Evolutionary conservation across 345 rosid species (phyloP).

Genomic region (Hypericum androsaemum): DNA sequence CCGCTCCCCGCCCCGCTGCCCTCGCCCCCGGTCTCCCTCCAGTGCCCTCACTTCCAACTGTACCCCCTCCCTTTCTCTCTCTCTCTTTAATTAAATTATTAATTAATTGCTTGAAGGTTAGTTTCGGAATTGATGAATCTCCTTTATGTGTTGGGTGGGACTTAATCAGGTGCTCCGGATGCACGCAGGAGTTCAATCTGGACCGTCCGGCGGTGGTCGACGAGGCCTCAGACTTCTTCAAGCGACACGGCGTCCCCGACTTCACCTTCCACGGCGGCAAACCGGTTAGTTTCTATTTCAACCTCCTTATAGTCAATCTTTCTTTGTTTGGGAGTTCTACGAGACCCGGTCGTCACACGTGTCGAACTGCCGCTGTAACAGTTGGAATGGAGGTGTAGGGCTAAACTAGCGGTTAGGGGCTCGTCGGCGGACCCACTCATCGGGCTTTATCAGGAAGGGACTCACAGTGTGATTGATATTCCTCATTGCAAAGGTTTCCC

Average conservation of each 20-base stretch:
- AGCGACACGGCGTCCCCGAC: slow-evolving; percentile 52
- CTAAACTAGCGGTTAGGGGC: slow-evolving; percentile 89
- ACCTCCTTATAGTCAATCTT: background rate
- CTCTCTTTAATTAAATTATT: background rate
- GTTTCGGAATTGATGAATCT: background rate
- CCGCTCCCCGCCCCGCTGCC: slow-evolving; percentile 13
- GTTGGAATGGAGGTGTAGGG: slow-evolving; percentile 96
- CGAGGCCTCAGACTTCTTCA: slow-evolving; percentile 64
- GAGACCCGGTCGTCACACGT: too few relatives aligned
- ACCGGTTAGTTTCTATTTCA: slow-evolving; percentile 36
- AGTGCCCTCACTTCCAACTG: slow-evolving; percentile 79
- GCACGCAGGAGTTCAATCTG: slow-evolving; percentile 79
- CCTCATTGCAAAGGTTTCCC: slow-evolving; percentile 67
- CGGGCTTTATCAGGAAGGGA: slow-evolving; percentile 83
- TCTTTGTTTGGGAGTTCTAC: slow-evolving; percentile 4
- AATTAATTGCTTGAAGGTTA: background rate
- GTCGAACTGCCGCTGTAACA: slow-evolving; percentile 15
- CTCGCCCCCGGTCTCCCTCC: slow-evolving; percentile 53
- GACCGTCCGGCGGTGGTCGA: slow-evolving; percentile 61
- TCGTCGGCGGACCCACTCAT: slow-evolving; percentile 50
- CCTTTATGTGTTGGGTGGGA: too few relatives aligned
- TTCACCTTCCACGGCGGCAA: slow-evolving; percentile 80
- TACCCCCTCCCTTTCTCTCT: slow-evolving; percentile 13
- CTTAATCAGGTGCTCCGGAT: slow-evolving; percentile 72
- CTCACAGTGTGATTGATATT: slow-evolving; percentile 75